phyloP scores from a whole-genome alignment of 2,329 filamentous ascomycete species.

The Colletotrichum higginsianum region DNA sequence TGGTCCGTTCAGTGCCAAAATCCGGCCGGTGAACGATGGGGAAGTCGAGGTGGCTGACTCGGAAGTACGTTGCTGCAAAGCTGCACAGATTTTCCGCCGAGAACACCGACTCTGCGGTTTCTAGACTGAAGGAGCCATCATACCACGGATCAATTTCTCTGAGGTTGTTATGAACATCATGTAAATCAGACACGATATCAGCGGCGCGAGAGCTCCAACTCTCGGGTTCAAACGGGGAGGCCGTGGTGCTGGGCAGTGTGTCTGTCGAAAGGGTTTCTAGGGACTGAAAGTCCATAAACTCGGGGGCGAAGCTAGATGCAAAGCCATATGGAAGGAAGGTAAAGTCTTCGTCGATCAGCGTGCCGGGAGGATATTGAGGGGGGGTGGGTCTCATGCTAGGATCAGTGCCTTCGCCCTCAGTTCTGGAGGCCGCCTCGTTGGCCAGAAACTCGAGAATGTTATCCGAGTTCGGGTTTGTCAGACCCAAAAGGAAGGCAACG shows the following conservation, averaged over 20 bases:
- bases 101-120: slow-evolving; percentile 43
- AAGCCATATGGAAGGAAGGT: slow-evolving; percentile 22
- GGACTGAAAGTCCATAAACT: slow-evolving; percentile 20
- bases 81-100: slow-evolving; percentile 41
- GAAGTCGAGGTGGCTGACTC: slow-evolving; percentile 47
- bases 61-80: slow-evolving; percentile 47
- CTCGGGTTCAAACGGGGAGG: not conserved
- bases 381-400: slow-evolving; percentile 10
- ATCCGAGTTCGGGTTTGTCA: slow-evolving; percentile 47
- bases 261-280: not conserved
- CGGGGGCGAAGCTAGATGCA: slow-evolving; percentile 2
- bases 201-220: slow-evolving; percentile 2
- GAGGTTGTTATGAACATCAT: slow-evolving; percentile 32
- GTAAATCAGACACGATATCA: slow-evolving; percentile 15
- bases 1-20: slow-evolving; percentile 43
- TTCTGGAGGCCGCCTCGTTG: slow-evolving; percentile 35
- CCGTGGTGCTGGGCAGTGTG: not conserved
- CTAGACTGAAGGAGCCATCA: slow-evolving; percentile 33
- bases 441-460: slow-evolving; percentile 46
- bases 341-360: slow-evolving; percentile 32
- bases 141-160: slow-evolving; percentile 41
- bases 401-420: slow-evolving; percentile 32
- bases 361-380: not conserved
- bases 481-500: slow-evolving; percentile 46
- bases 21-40: slow-evolving; percentile 48